These are phyloP conservation scores for Ascocoryne sarcoides DNA, from an alignment of 2,329 filamentous ascomycete genomes.

Conservation along the genomic window DNA sequence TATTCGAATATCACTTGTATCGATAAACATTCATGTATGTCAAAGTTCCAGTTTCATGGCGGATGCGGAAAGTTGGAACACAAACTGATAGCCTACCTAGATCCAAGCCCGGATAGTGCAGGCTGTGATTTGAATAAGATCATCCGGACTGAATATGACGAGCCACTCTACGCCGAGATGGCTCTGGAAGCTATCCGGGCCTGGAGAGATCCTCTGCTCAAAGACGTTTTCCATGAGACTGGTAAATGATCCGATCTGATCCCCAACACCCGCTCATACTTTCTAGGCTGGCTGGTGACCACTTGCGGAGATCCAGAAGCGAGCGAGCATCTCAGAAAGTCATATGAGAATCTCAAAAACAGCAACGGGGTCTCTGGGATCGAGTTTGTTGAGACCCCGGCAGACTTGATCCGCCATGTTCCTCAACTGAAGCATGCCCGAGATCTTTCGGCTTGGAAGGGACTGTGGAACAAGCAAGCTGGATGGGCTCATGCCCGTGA, in stretches of 20 bases:
- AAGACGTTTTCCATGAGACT: constrained; percentile 9
- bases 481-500: constrained; percentile 26
- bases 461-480: constrained; percentile 40
- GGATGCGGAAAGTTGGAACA: too few relatives aligned
- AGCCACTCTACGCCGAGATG: constrained; percentile 9
- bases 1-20: constrained; percentile 40
- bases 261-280: neutral
- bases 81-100: too few relatives aligned
- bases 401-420: constrained; percentile 30
- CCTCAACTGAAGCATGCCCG: constrained; percentile 6
- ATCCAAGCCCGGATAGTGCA: constrained; percentile 7
- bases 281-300: constrained; percentile 6
- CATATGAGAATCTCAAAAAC: constrained; percentile 8
- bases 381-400: constrained; percentile 27
- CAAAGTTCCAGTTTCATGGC: too few relatives aligned
- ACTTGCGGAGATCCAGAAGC: constrained; percentile 10
- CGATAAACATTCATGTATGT: constrained; percentile 37
- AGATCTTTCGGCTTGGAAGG: constrained; percentile 31
- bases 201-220: constrained; percentile 7
- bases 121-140: constrained; percentile 37
- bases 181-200: constrained; percentile 7
- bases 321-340: constrained; percentile 26
- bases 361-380: constrained; percentile 4
- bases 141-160: constrained; percentile 35
- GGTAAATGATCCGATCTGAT: constrained; percentile 1